Percentiles rank a stretch among this genome's conserved stretches.
Evolutionary conservation across 495 filamentous ascomycete species (phyloP).

Genomic region (Podospora fimiseda): DNA sequence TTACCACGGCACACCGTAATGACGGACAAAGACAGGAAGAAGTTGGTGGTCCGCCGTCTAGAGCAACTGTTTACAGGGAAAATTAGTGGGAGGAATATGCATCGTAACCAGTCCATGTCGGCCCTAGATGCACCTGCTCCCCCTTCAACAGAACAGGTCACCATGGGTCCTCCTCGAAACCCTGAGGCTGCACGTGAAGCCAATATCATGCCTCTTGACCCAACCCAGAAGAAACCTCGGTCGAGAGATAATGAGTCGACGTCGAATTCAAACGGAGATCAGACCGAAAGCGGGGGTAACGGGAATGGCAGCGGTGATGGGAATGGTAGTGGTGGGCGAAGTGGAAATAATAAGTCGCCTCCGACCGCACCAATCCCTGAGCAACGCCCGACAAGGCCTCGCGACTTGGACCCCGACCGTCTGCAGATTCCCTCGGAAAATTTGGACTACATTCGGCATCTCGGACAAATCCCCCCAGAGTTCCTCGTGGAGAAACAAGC

Average conservation of each 20-base stretch:
- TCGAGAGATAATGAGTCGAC: slow-evolving; percentile 33
- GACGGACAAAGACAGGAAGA: slow-evolving; percentile 65
- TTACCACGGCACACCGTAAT: slow-evolving; percentile 46
- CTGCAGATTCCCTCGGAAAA: slow-evolving; percentile 63
- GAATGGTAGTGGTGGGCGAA: slow-evolving; percentile 19
- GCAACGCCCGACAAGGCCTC: slow-evolving; percentile 65
- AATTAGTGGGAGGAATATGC: slow-evolving; percentile 29
- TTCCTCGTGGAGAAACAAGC: slow-evolving; percentile 12
- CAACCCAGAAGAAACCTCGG: slow-evolving; percentile 24
- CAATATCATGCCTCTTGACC: slow-evolving; percentile 27
- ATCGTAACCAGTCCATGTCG: slow-evolving; percentile 14
- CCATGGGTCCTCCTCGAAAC: slow-evolving; percentile 8
- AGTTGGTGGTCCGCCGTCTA: slow-evolving; percentile 59
- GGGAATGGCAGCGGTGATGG: slow-evolving; percentile 27
- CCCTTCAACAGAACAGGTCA: not conserved
- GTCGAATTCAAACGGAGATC: slow-evolving; percentile 34
- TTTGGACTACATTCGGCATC: slow-evolving; percentile 65
- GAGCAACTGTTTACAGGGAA: slow-evolving; percentile 78
- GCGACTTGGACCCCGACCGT: slow-evolving; percentile 64
- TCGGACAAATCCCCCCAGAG: slow-evolving; percentile 54
- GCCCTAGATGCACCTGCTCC: slow-evolving; percentile 9
- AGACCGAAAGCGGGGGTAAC: slow-evolving; percentile 32
- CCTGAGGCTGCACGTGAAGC: slow-evolving; percentile 34
- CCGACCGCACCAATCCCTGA: slow-evolving; percentile 40
- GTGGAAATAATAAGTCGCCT: slow-evolving; percentile 35